Evolutionary conservation across 306 rosid genomes (phyloP), one percentile per base, ranked within the genome.

Genomic region (Cicer yamashitae): DNA sequence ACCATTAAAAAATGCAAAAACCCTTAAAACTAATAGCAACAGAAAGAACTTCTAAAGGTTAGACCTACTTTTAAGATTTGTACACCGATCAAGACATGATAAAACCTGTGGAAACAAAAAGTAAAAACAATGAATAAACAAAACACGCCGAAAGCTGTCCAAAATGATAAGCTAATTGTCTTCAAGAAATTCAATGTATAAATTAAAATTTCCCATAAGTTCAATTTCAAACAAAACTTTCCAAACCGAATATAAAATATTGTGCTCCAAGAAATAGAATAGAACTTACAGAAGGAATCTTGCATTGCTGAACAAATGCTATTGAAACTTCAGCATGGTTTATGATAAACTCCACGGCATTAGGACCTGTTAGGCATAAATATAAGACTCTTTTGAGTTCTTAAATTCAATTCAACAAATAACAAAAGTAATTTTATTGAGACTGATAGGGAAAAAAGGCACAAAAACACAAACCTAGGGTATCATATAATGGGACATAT

Each of bases 281-380:
- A 60, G 57, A 69, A 90, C 97, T 80, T 82, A 94, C 96, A 30
- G 96, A 86, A 61, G 98, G 84, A 71, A 94, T 83, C 79, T 92
- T 94, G 89, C 51, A 91, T 74, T 87, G 92, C 77, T 94, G 96
- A 67, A 88, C 93, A 79, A 94, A 94, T 67, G 96, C 96, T 73
- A 94, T 81, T 3, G 98, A 90, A 74, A 94, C 86, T 87, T 94
- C 96, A 75, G 91, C 97, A 69, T 90, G 97, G 73, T 89, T 87
- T 81, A 90, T 88, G 86, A 94, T 89, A 81, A 90, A 94, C 86
- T 91, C 97, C 61, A 94, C 96, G 1, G 96, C 97, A 88, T 90
- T 89, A 65, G 96, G 85, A 84, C 98, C 97, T 94, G 96, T 73
- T 57, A 73, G 46, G 18, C 2, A 44, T 20, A 18, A 43, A 17